These are phyloP conservation scores for Gleditsia sinensis DNA, from an alignment of 306 rosid genomes.

Conservation along the genomic window DNA sequence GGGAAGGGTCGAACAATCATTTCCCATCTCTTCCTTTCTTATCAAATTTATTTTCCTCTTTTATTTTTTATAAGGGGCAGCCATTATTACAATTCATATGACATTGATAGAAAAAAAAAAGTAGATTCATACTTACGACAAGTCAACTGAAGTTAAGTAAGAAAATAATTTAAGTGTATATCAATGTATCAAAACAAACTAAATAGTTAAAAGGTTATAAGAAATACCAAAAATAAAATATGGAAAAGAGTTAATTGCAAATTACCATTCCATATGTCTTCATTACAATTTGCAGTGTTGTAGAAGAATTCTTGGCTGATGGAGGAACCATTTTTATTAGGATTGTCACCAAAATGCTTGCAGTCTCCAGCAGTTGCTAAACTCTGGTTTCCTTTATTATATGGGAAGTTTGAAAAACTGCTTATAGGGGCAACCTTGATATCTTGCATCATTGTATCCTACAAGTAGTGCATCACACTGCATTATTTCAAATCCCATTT, in stretches of 20 bases:
- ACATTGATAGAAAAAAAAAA: conserved; percentile 10
- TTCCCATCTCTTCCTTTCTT: conserved; percentile 14
- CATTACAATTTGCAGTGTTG: conserved; percentile 35
- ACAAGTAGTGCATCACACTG: conserved; percentile 40
- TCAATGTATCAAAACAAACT: conserved; percentile 20
- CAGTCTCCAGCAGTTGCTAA: conserved; percentile 37
- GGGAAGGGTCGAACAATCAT: neutral
- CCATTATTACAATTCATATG: conserved; percentile 23
- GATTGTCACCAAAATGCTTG: conserved; percentile 36
- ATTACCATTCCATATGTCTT: conserved; percentile 68
- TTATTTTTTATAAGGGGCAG: neutral
- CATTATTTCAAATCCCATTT: conserved; percentile 16
- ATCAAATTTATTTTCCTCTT: neutral
- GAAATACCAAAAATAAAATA: conserved; percentile 10
- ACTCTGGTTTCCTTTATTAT: conserved; percentile 44
- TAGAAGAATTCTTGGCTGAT: conserved; percentile 47
- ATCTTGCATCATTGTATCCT: conserved; percentile 75
- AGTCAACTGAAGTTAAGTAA: conserved; percentile 15
- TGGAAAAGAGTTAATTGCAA: conserved; percentile 1
- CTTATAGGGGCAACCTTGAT: conserved; percentile 38
- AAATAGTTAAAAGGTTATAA: neutral
- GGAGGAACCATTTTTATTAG: conserved; percentile 40
- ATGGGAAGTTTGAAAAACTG: conserved; percentile 51
- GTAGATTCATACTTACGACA: neutral
- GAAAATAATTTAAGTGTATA: conserved; percentile 4